phyloP scores from a whole-genome alignment of 2,329 filamentous ascomycete genomes.

The Fusarium sp. region DNA sequence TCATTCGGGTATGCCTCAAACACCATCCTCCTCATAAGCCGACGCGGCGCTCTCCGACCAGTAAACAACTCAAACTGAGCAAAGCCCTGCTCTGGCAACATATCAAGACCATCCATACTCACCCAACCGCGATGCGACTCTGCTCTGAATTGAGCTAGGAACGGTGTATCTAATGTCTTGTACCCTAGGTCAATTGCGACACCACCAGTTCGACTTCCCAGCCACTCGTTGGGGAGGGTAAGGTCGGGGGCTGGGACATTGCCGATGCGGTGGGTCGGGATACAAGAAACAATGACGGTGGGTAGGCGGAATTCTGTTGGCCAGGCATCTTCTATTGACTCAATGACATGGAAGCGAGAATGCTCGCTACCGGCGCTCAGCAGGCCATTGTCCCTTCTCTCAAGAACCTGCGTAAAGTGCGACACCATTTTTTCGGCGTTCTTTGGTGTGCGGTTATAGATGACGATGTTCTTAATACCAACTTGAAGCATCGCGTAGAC shows the following conservation, averaged over 20 bases:
- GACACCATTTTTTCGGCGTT: constrained; percentile 74
- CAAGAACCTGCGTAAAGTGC: constrained; percentile 72
- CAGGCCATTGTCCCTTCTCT: constrained; percentile 55
- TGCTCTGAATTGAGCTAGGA: constrained; percentile 73
- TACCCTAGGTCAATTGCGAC: constrained; percentile 82
- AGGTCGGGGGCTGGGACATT: constrained; percentile 75
- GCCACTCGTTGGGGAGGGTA: constrained; percentile 74
- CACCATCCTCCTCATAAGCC: constrained; percentile 76
- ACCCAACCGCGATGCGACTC: constrained; percentile 74
- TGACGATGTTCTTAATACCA: constrained; percentile 78
- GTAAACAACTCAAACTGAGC: constrained; percentile 87
- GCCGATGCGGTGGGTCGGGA: constrained; percentile 75
- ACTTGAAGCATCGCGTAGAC: constrained; percentile 83
- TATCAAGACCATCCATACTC: constrained; percentile 78
- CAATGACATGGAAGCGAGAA: constrained; percentile 67
- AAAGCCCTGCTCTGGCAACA: constrained; percentile 81
- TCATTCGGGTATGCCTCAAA: constrained; percentile 57
- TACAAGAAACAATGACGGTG: constrained; percentile 80
- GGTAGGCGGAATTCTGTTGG: constrained; percentile 70
- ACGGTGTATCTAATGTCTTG: constrained; percentile 76
- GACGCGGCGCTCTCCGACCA: constrained; percentile 62
- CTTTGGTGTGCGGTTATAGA: constrained; percentile 76
- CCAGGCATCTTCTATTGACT: constrained; percentile 70
- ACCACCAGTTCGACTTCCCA: constrained; percentile 77
- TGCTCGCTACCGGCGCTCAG: constrained; percentile 56